Base-by-base conservation (phyloP, 129 eudicot species). In the Centaurea solstitialis region DNA sequence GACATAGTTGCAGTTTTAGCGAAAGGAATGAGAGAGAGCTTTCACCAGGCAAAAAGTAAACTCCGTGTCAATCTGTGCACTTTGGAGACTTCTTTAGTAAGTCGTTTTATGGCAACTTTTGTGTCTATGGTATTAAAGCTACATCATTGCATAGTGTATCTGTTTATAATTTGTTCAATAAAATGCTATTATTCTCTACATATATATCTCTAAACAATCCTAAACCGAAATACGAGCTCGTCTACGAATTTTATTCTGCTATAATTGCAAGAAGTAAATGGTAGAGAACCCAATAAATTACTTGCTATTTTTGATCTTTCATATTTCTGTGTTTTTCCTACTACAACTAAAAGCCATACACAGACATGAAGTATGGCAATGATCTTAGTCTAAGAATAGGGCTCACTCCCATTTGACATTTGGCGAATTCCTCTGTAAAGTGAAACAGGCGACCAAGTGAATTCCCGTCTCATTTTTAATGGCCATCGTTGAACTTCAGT, bases 261-360 rank as follows among this genome's bases (percentile, higher is more conserved):
- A 84, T 86, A 82, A 86, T 53, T 75, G 82, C 79, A 81, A 85
- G 88, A 83, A 82, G 69, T 81, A 82, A 77, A 64, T 71, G 64
- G 77, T 75, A 76, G 84, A 75, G 84, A 79, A 81, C 78, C 77
- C 71, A 76, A 82, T 70, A 76, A 70, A 68, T 81, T 38, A 79
- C 75, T 68, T 81, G 41, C 59, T 37, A 22, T 38, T 66, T 38
- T 77, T 53, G 61, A n/a, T 76, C 76, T 67, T 69, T 76, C 80
- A 83, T 80, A n/a, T 73, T 68, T 79, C 73, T 53, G 69, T 81
- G 47, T 81, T 83, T 26, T 82, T 85, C 81, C 92, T 89, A 85
- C 84, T 82, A 79, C 78, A 76, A 81, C 92, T 85, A 83, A 70
- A 78, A 73, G 70, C 86, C 80, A 80, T 86, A 80, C 77, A 57